Percentiles rank a stretch among this genome's conserved stretches.
Evolutionary conservation across 2,329 filamentous ascomycete genomes (phyloP).

Genomic region (Fusarium transvaalense): DNA sequence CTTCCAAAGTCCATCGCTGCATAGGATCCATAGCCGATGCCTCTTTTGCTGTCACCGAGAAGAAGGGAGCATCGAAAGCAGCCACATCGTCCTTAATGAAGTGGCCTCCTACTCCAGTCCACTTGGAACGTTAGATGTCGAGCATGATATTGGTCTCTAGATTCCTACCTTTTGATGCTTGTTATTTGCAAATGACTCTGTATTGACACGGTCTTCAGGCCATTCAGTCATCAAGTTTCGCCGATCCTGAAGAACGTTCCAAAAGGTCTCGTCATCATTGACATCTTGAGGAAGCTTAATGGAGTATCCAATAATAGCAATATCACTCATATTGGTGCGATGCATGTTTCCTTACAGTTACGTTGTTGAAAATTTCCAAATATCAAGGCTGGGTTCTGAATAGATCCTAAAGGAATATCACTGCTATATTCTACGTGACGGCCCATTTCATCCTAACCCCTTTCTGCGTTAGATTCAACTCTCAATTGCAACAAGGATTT

Average conservation of each 20-base stretch:
- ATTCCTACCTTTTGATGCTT: conserved; percentile 12
- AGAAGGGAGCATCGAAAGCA: conserved; percentile 57
- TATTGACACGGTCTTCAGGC: background rate
- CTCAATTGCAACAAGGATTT: too few species aligned
- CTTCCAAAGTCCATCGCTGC: conserved; percentile 53
- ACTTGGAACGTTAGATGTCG: background rate
- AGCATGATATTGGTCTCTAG: too few species aligned
- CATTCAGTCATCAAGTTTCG: conserved; percentile 5
- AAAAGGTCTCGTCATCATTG: conserved; percentile 50
- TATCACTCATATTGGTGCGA: conserved; percentile 2
- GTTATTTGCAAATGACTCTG: background rate
- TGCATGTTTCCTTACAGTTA: too few species aligned
- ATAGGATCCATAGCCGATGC: conserved; percentile 52
- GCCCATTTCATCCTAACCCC: too few species aligned
- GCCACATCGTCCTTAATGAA: conserved; percentile 49
- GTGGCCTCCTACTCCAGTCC: conserved; percentile 3
- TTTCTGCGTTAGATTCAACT: too few species aligned
- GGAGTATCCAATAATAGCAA: conserved; percentile 55
- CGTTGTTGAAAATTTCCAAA: too few species aligned
- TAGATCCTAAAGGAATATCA: too few species aligned
- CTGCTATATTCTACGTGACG: too few species aligned
- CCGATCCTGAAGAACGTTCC: conserved; percentile 50
- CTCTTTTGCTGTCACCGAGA: conserved; percentile 42
- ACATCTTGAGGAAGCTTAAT: conserved; percentile 55
- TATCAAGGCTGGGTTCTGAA: too few species aligned